Percentiles rank a stretch among this genome's conserved stretches.
Evolutionary conservation across 139 green algal genomes (phyloP).

Genomic region (Chlorella sp.): DNA sequence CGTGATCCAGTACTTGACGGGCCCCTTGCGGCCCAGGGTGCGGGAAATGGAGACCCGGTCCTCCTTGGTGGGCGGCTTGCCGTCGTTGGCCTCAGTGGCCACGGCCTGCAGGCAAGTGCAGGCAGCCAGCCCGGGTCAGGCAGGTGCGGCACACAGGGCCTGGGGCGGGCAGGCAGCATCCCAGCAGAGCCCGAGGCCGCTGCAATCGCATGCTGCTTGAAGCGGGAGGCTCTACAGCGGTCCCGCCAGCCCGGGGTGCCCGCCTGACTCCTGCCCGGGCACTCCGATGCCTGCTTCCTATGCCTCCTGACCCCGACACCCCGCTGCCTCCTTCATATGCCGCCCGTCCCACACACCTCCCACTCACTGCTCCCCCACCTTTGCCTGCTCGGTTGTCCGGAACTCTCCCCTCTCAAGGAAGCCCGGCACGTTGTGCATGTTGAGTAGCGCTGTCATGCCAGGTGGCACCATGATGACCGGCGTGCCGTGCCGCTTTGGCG

Average conservation of each 20-base stretch:
- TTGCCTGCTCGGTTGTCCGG: constrained; percentile 40
- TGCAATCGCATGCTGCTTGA: no score
- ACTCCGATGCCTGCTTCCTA: no score
- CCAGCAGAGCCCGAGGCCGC: no score
- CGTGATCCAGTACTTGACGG: constrained; percentile 42
- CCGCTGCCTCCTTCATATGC: no score
- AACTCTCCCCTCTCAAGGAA: constrained; percentile 70
- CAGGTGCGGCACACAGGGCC: background rate
- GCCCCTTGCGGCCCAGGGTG: constrained; percentile 55
- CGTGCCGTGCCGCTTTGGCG: constrained; percentile 1
- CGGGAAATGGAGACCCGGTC: constrained; percentile 35
- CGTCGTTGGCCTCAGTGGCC: background rate
- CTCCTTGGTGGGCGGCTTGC: background rate
- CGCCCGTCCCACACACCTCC: no score
- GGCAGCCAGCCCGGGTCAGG: background rate
- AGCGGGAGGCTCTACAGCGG: no score
- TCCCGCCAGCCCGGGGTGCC: no score
- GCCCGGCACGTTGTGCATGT: constrained; percentile 68
- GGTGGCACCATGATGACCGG: constrained; percentile 76
- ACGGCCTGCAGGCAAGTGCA: background rate
- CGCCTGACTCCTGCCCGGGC: no score
- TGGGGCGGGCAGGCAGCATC: no score
- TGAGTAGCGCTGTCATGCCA: constrained; percentile 62
- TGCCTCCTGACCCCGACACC: no score
- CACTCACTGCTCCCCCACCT: background rate